phyloP scores from a whole-genome alignment of 495 filamentous ascomycete genomes.

The Penicillium macrosclerotiorum region DNA sequence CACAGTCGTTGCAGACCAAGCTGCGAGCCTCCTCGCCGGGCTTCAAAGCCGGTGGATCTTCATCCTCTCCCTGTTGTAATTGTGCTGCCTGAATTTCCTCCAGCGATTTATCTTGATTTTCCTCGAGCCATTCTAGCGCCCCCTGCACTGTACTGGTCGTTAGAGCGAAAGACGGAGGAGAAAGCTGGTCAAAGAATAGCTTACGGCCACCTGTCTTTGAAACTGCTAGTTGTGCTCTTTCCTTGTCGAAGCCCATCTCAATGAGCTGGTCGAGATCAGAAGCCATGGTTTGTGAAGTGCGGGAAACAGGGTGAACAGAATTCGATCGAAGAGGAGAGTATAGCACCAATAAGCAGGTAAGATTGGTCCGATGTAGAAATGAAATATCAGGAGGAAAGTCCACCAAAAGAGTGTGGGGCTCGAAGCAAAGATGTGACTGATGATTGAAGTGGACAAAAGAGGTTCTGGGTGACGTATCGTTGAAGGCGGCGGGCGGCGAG shows the following conservation, averaged over 20 bases:
- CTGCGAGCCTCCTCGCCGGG: constrained; percentile 62
- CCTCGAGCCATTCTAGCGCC: constrained; percentile 91
- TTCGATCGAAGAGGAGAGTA: too few species aligned
- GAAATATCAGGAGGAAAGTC: not conserved
- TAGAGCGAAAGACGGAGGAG: not conserved
- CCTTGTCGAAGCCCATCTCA: constrained; percentile 92
- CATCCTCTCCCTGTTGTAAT: constrained; percentile 43
- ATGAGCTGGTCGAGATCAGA: constrained; percentile 77
- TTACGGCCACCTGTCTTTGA: constrained; percentile 72
- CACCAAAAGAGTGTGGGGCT: not conserved
- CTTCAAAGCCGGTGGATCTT: constrained; percentile 55
- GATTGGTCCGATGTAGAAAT: not conserved
- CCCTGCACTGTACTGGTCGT: constrained; percentile 64
- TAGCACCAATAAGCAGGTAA: too few species aligned
- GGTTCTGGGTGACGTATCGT: constrained; percentile 30
- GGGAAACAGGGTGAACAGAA: not conserved
- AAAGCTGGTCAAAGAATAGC: constrained; percentile 25
- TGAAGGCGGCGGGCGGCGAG: constrained; percentile 36
- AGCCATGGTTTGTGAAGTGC: constrained; percentile 49
- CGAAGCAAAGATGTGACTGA: not conserved
- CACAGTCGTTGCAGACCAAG: constrained; percentile 86
- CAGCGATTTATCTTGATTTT: constrained; percentile 77
- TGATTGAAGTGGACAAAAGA: constrained; percentile 3
- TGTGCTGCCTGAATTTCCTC: constrained; percentile 65
- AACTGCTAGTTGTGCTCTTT: constrained; percentile 75